phyloP scores from a whole-genome alignment of 2,329 filamentous ascomycete species.

The Chaetomiaceae sp. region DNA sequence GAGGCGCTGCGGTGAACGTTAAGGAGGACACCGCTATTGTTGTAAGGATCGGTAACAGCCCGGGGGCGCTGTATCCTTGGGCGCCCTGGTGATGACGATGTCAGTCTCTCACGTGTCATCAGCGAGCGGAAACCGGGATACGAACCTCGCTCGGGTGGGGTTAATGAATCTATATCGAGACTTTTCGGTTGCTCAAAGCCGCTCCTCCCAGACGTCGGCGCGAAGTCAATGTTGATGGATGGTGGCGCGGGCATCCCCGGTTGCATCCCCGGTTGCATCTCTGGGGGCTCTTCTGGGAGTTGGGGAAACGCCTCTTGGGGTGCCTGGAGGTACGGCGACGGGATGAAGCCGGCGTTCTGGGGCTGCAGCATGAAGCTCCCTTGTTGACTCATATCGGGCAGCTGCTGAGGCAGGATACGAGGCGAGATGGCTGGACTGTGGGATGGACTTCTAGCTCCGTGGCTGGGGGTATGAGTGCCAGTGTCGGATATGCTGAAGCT shows the following conservation, averaged over 20 bases:
- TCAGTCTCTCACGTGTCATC: slow-evolving; percentile 3
- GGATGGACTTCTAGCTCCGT: slow-evolving; percentile 72
- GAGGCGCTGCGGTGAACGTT: slow-evolving; percentile 33
- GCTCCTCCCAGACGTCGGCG: slow-evolving; percentile 64
- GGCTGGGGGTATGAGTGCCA: slow-evolving; percentile 57
- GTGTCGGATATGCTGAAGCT: slow-evolving; percentile 75
- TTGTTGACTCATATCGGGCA: slow-evolving; percentile 49
- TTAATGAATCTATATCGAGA: slow-evolving; percentile 72
- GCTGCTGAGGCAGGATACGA: slow-evolving; percentile 52
- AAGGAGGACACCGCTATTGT: slow-evolving; percentile 40
- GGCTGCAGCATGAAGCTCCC: slow-evolving; percentile 40
- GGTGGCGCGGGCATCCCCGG: slow-evolving; percentile 90
- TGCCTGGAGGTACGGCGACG: slow-evolving; percentile 39
- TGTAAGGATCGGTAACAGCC: slow-evolving; percentile 58
- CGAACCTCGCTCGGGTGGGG: slow-evolving; percentile 69
- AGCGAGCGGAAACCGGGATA: background rate
- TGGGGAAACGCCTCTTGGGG: slow-evolving; percentile 48
- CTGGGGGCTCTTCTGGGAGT: slow-evolving; percentile 45
- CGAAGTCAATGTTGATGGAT: slow-evolving; percentile 90
- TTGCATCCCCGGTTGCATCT: slow-evolving; percentile 65
- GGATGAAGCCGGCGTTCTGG: slow-evolving; percentile 37
- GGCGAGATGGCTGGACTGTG: slow-evolving; percentile 66
- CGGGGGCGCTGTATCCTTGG: slow-evolving; percentile 38
- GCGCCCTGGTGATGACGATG: slow-evolving; percentile 14
- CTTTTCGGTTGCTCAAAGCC: slow-evolving; percentile 63